phyloP scores from a whole-genome alignment of 108 stramenopile genomes.

The Nannochloropsis granulata region DNA sequence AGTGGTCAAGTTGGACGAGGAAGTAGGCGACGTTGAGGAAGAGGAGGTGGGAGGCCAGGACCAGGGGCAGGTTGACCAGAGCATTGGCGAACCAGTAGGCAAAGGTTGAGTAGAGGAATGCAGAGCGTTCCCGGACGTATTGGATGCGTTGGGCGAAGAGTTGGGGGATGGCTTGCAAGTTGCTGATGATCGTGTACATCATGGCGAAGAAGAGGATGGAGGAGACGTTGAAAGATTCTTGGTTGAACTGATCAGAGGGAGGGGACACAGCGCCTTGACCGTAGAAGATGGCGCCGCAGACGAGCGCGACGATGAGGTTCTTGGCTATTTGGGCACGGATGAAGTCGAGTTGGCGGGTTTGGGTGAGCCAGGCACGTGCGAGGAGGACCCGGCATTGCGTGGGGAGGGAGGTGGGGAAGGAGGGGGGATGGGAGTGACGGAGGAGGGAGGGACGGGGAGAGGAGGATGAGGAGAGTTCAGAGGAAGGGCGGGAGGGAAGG shows the following conservation, averaged over 20 bases:
- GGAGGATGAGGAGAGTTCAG: not conserved
- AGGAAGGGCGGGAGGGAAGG: not conserved
- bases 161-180: constrained; percentile 1
- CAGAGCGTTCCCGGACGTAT: not conserved
- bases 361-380: not conserved
- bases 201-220: constrained; percentile 4
- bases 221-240: not conserved
- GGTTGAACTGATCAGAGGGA: not conserved
- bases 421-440: not conserved
- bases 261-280: constrained; percentile 2
- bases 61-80: constrained; percentile 1
- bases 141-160: not conserved
- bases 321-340: constrained; percentile 5
- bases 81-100: not conserved
- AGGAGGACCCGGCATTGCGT: constrained; percentile 8
- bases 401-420: not conserved
- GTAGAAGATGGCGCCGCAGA: constrained; percentile 15
- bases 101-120: not conserved
- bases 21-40: not conserved
- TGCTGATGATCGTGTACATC: constrained; percentile 2
- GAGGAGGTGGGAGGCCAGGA: constrained; percentile 1
- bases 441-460: not conserved
- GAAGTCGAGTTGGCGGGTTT: constrained; percentile 5
- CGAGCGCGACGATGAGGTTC: constrained; percentile 14
- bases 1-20: not conserved